Conservation (phyloP, 768 basidiomycete species). For the Pulveroboletus sp. region DNA sequence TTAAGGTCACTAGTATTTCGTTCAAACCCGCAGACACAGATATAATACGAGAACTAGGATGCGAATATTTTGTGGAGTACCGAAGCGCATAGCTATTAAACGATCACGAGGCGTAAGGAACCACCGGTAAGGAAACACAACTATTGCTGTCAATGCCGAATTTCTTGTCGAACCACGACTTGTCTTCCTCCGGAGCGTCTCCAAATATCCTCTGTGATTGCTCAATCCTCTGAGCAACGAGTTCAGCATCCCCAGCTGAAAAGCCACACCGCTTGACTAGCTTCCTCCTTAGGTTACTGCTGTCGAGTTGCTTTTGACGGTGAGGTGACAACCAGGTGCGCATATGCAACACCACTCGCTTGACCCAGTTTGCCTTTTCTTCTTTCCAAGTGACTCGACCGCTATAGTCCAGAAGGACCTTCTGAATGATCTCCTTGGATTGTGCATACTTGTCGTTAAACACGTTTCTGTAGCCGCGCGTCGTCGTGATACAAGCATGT, state of each 20-base stretch:
- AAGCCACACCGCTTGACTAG: constrained; percentile 23
- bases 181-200: constrained; percentile 12
- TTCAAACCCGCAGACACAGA: background rate
- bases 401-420: constrained; percentile 18
- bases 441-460: constrained; percentile 30
- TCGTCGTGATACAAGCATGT: constrained; percentile 39
- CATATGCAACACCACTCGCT: constrained; percentile 22
- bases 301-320: constrained; percentile 8
- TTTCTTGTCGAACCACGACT: constrained; percentile 20
- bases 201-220: constrained; percentile 2
- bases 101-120: constrained; percentile 5
- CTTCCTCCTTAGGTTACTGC: constrained; percentile 18
- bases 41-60: background rate
- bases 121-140: constrained; percentile 9
- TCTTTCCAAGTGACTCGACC: constrained; percentile 18
- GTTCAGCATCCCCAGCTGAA: constrained; percentile 15
- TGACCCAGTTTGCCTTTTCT: constrained; percentile 24
- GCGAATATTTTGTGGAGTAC: background rate
- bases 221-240: constrained; percentile 18
- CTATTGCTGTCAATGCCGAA: constrained; percentile 4
- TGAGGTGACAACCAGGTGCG: constrained; percentile 20
- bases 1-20: background rate
- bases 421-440: constrained; percentile 25
- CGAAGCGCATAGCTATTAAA: background rate
- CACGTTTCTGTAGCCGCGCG: constrained; percentile 17